A percentile compares a stretch with the other conserved stretches of the same genome.
Evolutionary conservation across 2,329 filamentous ascomycete species (phyloP).

Genomic region (Huntiella omanensis): DNA sequence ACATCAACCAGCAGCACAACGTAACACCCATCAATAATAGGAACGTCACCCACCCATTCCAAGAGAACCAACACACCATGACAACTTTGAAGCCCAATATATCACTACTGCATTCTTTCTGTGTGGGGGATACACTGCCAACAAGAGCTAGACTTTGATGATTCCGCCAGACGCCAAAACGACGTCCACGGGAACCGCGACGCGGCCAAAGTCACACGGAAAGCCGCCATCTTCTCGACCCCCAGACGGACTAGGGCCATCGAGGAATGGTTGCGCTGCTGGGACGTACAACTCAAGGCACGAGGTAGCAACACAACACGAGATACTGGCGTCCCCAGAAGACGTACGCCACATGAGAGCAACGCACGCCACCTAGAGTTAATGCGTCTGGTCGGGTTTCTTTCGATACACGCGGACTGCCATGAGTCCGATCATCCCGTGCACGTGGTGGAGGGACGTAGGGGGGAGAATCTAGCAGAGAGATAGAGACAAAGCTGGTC

Average conservation of each 20-base stretch:
- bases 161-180: conserved; percentile 39
- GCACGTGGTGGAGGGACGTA: conserved; percentile 3
- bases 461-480: neutral
- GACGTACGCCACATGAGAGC: conserved; percentile 19
- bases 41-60: neutral
- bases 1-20: neutral
- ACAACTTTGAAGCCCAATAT: neutral
- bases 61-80: neutral
- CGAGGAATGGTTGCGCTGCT: conserved; percentile 14
- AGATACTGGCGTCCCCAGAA: conserved; percentile 28
- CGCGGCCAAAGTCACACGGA: conserved; percentile 82
- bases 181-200: conserved; percentile 32
- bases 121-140: conserved; percentile 67
- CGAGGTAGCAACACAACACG: conserved; percentile 12
- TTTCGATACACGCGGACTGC: conserved; percentile 23
- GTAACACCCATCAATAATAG: neutral
- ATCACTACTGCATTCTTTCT: conserved; percentile 30
- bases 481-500: neutral
- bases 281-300: conserved; percentile 16
- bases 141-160: conserved; percentile 86
- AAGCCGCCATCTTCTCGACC: conserved; percentile 38
- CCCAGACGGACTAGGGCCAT: conserved; percentile 19
- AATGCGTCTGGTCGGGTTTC: conserved; percentile 39
- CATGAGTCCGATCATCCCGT: conserved; percentile 11
- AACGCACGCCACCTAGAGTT: conserved; percentile 27